phyloP scores from a whole-genome alignment of 192 early-diverging fungal genomes.

The Coemansia sp. region DNA sequence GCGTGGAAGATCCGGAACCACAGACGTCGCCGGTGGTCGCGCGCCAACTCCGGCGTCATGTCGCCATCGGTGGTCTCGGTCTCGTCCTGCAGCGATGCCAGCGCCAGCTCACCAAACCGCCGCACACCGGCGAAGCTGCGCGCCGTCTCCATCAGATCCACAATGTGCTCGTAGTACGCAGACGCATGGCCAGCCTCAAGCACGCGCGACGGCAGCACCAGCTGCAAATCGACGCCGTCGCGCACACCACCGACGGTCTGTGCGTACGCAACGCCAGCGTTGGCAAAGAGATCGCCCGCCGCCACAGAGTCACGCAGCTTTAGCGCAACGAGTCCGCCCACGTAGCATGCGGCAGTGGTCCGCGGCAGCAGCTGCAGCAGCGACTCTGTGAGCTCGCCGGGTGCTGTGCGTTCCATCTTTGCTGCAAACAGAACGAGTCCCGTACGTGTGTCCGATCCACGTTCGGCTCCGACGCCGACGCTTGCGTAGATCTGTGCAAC shows the following conservation, averaged over 20 bases:
- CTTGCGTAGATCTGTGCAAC: constrained; percentile 31
- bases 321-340: constrained; percentile 36
- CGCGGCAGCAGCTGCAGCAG: constrained; percentile 37
- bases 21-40: constrained; percentile 24
- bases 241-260: constrained; percentile 21
- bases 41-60: background rate
- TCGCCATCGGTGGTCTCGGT: constrained; percentile 4
- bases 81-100: constrained; percentile 31
- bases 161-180: constrained; percentile 45
- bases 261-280: constrained; percentile 31
- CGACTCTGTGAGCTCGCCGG: constrained; percentile 34
- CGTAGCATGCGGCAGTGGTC: constrained; percentile 35
- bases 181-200: constrained; percentile 20
- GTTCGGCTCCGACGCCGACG: constrained; percentile 14
- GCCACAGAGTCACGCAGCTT: constrained; percentile 32
- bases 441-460: constrained; percentile 9
- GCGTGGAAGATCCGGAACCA: constrained; percentile 57
- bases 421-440: constrained; percentile 36
- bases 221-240: constrained; percentile 28
- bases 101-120: constrained; percentile 37
- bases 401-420: constrained; percentile 27
- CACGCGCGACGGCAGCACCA: constrained; percentile 25
- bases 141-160: constrained; percentile 40
- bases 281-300: constrained; percentile 38
- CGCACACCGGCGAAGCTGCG: constrained; percentile 5